A percentile compares a stretch with the other conserved stretches of the same genome.
Conservation (phyloP, 495 filamentous ascomycete species). For the Aspergillus cavernicola region DNA sequence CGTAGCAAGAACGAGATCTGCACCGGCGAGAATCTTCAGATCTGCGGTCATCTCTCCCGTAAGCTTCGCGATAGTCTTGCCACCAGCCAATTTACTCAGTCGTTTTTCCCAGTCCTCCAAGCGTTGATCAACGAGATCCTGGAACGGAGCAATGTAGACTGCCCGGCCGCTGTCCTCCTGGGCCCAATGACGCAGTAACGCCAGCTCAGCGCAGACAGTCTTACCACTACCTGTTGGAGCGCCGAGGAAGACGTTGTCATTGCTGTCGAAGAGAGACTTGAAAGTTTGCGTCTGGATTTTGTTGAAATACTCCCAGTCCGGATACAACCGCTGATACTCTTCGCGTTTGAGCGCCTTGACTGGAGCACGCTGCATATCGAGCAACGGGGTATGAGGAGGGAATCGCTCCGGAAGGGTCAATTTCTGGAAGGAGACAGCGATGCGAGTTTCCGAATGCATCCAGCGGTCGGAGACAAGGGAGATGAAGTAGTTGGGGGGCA, state of each 20-base stretch:
- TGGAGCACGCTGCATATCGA: conserved; percentile 87
- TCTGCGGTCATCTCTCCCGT: conserved; percentile 92
- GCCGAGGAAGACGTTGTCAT: conserved; percentile 91
- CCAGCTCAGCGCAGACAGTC: conserved; percentile 94
- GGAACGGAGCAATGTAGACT: conserved; percentile 94
- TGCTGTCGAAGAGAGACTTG: conserved; percentile 81
- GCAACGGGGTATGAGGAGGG: conserved; percentile 82
- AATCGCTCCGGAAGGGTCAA: conserved; percentile 93
- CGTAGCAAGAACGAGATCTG: conserved; percentile 90
- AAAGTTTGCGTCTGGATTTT: conserved; percentile 97
- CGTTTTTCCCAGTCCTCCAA: conserved; percentile 81
- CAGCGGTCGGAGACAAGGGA: conserved; percentile 90
- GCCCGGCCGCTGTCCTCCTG: conserved; percentile 66
- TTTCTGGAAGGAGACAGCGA: conserved; percentile 92
- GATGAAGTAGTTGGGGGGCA: conserved; percentile 98
- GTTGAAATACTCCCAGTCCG: conserved; percentile 86
- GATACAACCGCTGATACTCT: conserved; percentile 79
- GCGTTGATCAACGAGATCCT: conserved; percentile 81
- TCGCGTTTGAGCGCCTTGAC: conserved; percentile 81
- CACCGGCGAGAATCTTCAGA: conserved; percentile 80
- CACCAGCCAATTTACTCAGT: conserved; percentile 66
- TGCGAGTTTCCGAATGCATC: conserved; percentile 95
- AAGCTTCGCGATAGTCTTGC: conserved; percentile 90
- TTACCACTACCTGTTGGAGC: conserved; percentile 92
- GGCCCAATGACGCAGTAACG: conserved; percentile 84